Percentiles rank a stretch among this genome's conserved stretches.
Conservation (phyloP, 768 basidiomycete species). For the Agaricus blazei region DNA sequence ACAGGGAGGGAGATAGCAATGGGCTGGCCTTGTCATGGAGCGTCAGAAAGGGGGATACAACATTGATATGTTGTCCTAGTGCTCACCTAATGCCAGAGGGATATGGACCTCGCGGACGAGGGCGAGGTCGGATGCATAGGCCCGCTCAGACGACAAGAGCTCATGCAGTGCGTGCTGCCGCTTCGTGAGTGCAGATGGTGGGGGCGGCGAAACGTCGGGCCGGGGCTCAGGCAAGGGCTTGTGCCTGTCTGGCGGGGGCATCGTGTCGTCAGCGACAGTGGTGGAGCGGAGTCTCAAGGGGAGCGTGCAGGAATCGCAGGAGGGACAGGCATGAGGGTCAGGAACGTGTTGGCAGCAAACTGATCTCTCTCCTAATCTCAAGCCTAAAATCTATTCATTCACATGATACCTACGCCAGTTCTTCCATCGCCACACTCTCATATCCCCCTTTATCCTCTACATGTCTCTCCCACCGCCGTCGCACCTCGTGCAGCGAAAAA, state of each 20-base stretch:
- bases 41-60: not conserved
- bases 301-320: slow-evolving; percentile 28
- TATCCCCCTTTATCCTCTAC: slow-evolving; percentile 50
- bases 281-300: slow-evolving; percentile 24
- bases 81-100: slow-evolving; percentile 69
- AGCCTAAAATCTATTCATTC: too few species aligned
- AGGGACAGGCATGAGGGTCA: slow-evolving; percentile 10
- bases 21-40: slow-evolving; percentile 25
- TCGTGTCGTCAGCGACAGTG: slow-evolving; percentile 12
- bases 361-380: not conserved
- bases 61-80: slow-evolving; percentile 8
- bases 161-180: slow-evolving; percentile 76
- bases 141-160: slow-evolving; percentile 71
- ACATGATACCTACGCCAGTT: slow-evolving; percentile 42
- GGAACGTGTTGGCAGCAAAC: not conserved
- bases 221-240: slow-evolving; percentile 15
- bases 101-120: slow-evolving; percentile 76
- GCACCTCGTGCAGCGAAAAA: slow-evolving; percentile 67
- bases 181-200: slow-evolving; percentile 48
- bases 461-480: slow-evolving; percentile 73
- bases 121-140: slow-evolving; percentile 80
- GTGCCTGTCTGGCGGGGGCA: slow-evolving; percentile 13
- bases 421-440: slow-evolving; percentile 42
- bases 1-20: slow-evolving; percentile 23
- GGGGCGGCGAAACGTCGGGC: slow-evolving; percentile 18